A percentile compares a stretch with the other conserved stretches of the same genome.
Conservation (phyloP, 805 yeast species). For the Metschnikowia lachancei region DNA sequence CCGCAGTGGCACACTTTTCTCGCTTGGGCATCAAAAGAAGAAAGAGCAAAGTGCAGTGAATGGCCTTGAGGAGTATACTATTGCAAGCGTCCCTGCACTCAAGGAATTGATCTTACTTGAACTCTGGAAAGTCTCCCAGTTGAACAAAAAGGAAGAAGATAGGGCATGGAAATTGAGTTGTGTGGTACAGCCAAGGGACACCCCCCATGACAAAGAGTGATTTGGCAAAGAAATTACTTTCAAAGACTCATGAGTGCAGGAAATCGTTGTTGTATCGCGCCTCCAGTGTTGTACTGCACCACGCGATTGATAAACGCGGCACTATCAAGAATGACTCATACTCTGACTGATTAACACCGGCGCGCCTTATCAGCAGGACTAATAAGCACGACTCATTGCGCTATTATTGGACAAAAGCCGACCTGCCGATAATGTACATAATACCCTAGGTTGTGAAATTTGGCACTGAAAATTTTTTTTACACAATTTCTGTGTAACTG, state of each 20-base stretch:
- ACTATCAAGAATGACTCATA: conserved; percentile 8
- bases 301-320: conserved; percentile 3
- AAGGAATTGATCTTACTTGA: conserved; percentile 65
- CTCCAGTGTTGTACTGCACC: background rate
- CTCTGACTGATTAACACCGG: conserved; percentile 3
- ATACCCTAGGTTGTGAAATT: background rate
- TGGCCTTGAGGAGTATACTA: conserved; percentile 35
- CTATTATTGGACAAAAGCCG: conserved; percentile 11
- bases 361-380: conserved; percentile 16
- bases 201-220: conserved; percentile 4
- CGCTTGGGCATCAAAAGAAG: conserved; percentile 16
- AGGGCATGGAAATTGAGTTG: conserved; percentile 74
- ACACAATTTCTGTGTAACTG: background rate
- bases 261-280: no score
- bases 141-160: conserved; percentile 59
- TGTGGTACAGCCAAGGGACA: conserved; percentile 51
- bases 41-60: conserved; percentile 1
- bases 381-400: conserved; percentile 13
- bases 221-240: background rate
- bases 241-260: background rate
- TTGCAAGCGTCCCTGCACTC: conserved; percentile 42
- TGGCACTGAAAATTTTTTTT: background rate
- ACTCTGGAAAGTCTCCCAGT: conserved; percentile 65
- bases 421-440: conserved; percentile 7
- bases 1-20: conserved; percentile 26